phyloP scores from a whole-genome alignment of 1,284 basidiomycete genomes.

The Trametes sp. region DNA sequence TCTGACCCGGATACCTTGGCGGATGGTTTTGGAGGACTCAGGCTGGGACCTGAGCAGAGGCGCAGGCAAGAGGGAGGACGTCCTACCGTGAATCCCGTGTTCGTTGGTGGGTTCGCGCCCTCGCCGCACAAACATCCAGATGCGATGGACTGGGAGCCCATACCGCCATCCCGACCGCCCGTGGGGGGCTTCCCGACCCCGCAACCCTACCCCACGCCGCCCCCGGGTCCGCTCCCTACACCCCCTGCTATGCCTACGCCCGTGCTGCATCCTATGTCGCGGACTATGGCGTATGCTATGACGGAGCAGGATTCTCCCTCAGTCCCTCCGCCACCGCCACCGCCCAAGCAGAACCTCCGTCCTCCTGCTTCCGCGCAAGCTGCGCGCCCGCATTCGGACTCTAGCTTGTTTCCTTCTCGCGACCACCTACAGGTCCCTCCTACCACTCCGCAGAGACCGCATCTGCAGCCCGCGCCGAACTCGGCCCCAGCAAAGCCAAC shows the following conservation, averaged over 20 bases:
- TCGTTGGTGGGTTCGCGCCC: constrained; percentile 44
- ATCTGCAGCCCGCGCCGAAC: constrained; percentile 30
- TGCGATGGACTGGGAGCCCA: constrained; percentile 9
- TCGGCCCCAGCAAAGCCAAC: constrained; percentile 32
- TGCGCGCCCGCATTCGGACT: constrained; percentile 31
- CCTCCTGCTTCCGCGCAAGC: constrained; percentile 9
- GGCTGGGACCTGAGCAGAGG: constrained; percentile 4
- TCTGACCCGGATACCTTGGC: constrained; percentile 11
- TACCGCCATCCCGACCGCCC: constrained; percentile 10
- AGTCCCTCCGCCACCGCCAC: constrained; percentile 18
- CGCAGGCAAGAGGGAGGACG: constrained; percentile 11
- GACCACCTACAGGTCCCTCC: constrained; percentile 22
- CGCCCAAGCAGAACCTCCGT: constrained; percentile 19
- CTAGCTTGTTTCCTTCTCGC: constrained; percentile 13
- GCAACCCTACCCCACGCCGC: constrained; percentile 13
- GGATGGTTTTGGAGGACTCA: constrained; percentile 26
- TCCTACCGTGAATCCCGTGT: constrained; percentile 16
- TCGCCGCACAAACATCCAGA: constrained; percentile 9
- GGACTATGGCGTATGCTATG: constrained; percentile 72
- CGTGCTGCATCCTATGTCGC: constrained; percentile 45
- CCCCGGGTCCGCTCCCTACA: constrained; percentile 42
- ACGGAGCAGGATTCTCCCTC: constrained; percentile 15
- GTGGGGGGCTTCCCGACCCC: constrained; percentile 18
- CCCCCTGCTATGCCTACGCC: constrained; percentile 54
- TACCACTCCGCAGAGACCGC: constrained; percentile 36